phyloP scores from a whole-genome alignment of 805 yeast species.

The Cyberlindnera euphorbiae region DNA sequence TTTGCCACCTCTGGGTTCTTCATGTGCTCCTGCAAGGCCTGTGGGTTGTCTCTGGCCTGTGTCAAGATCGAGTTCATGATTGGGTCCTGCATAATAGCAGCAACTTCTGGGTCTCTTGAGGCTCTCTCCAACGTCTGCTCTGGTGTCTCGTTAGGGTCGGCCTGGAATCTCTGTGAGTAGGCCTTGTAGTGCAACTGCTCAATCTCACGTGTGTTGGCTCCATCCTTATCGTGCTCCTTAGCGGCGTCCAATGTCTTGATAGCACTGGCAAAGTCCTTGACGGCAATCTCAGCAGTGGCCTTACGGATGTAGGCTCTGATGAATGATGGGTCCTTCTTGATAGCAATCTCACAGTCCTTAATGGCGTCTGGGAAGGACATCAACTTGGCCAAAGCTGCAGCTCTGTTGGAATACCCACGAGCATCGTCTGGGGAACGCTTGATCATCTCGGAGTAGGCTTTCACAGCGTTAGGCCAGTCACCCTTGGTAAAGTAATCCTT shows the following conservation, averaged over 20 bases:
- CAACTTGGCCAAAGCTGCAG: constrained; percentile 91
- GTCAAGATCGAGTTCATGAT: constrained; percentile 92
- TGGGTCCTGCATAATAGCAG: constrained; percentile 84
- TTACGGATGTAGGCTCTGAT: constrained; percentile 95
- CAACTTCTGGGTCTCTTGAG: constrained; percentile 90
- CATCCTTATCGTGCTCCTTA: constrained; percentile 68
- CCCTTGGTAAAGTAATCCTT: constrained; percentile 83
- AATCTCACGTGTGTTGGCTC: constrained; percentile 66
- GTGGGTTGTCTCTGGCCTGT: constrained; percentile 94
- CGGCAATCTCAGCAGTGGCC: constrained; percentile 89
- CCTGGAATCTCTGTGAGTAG: constrained; percentile 69
- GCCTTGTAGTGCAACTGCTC: constrained; percentile 81
- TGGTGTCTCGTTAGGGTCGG: constrained; percentile 76
- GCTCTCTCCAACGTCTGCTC: constrained; percentile 92
- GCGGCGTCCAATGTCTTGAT: constrained; percentile 79
- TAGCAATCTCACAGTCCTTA: constrained; percentile 86
- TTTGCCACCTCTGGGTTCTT: constrained; percentile 87
- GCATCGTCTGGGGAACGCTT: constrained; percentile 97
- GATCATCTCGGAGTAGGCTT: constrained; percentile 91
- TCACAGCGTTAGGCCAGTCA: constrained; percentile 96
- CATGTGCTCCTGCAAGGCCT: constrained; percentile 97
- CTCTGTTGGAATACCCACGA: constrained; percentile 95
- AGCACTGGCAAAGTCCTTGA: constrained; percentile 79
- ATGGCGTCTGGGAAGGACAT: constrained; percentile 98
- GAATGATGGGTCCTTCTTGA: constrained; percentile 81